phyloP scores from a whole-genome alignment of 805 yeast genomes.

The Candida dajiaensis region DNA sequence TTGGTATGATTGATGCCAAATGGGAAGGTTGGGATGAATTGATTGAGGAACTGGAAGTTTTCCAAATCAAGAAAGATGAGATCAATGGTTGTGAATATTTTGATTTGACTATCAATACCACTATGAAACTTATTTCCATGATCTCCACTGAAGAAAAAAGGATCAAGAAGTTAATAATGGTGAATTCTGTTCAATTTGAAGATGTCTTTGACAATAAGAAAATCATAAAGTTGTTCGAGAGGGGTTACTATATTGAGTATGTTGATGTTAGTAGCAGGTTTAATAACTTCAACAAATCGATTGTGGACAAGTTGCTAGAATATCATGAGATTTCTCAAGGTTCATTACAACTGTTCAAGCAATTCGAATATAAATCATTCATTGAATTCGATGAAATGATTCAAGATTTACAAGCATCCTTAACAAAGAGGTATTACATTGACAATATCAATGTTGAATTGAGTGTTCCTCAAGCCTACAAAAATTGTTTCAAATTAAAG shows the following conservation, averaged over 20 bases:
- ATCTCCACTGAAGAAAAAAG: conserved; percentile 1
- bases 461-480: not conserved
- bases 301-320: not conserved
- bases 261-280: not conserved
- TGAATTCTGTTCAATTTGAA: conserved; percentile 5
- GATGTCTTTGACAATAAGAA: not conserved
- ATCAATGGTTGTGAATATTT: conserved; percentile 2
- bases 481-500: not conserved
- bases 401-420: not conserved
- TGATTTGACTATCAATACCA: conserved; percentile 1
- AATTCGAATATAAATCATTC: not conserved
- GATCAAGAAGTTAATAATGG: conserved; percentile 2
- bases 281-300: not conserved
- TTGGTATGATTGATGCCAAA: conserved; percentile 37
- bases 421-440: not conserved
- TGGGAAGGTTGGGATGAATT: conserved; percentile 49
- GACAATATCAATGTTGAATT: not conserved
- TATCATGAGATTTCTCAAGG: not conserved
- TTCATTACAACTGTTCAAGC: not conserved
- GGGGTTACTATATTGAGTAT: not conserved
- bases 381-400: not conserved
- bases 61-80: conserved; percentile 3
- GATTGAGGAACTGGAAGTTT: conserved; percentile 30
- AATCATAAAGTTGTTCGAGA: not conserved
- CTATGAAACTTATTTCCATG: conserved; percentile 7